These are phyloP conservation scores for Leishmania turanica DNA, from an alignment of 208 protist genomes.

Conservation along the genomic window DNA sequence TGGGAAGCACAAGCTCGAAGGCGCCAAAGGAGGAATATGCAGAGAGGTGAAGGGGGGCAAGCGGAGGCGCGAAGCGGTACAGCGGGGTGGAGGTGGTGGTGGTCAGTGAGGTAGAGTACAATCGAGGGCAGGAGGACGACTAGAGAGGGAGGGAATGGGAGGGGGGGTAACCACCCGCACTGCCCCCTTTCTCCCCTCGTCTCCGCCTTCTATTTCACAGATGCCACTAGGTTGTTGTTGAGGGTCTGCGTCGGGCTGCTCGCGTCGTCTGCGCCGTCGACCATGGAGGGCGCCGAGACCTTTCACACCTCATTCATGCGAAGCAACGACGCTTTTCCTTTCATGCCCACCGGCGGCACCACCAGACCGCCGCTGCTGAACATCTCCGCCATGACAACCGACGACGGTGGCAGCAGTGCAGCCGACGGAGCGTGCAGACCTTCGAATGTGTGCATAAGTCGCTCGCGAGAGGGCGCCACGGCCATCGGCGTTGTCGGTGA, in stretches of 20 bases:
- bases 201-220: background rate
- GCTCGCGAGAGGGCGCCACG: slow-evolving; percentile 4
- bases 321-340: background rate
- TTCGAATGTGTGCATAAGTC: slow-evolving; percentile 9
- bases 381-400: slow-evolving; percentile 15
- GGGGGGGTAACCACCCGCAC: background rate
- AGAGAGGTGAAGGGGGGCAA: background rate
- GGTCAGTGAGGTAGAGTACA: background rate
- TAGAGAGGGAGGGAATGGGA: background rate
- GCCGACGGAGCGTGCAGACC: slow-evolving; percentile 3
- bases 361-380: background rate
- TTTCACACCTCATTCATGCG: background rate
- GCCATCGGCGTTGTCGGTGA: background rate
- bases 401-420: slow-evolving; percentile 6
- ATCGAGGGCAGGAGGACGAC: background rate
- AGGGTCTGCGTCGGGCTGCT: background rate
- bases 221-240: background rate
- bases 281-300: background rate
- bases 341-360: background rate
- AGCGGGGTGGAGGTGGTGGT: background rate
- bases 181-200: background rate
- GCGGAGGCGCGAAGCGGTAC: background rate
- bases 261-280: background rate
- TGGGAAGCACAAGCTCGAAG: background rate
- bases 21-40: background rate